A percentile compares a stretch with the other conserved stretches of the same genome.
phyloP scores from a whole-genome alignment of 228 moss, liverwort and hornwort genomes.

The Sphagnum fallax region DNA sequence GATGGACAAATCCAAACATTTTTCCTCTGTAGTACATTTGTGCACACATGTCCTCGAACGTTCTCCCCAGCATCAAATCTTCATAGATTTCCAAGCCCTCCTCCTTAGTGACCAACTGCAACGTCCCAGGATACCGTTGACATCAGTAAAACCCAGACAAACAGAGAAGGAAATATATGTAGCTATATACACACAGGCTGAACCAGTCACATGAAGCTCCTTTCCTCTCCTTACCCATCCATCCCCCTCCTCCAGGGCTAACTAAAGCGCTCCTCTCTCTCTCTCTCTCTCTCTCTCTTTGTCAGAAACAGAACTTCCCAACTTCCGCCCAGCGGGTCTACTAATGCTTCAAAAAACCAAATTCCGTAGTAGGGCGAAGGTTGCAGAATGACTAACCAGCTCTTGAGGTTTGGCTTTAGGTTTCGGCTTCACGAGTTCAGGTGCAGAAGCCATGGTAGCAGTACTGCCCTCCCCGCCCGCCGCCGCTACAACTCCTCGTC shows the following conservation, averaged over 20 bases:
- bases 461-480: too few species aligned
- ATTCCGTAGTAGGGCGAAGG: too few species aligned
- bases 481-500: too few species aligned
- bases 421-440: neutral
- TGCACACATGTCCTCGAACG: conserved; percentile 95
- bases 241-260: too few species aligned
- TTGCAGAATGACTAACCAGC: neutral
- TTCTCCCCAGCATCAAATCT: conserved; percentile 74
- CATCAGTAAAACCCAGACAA: neutral
- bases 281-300: neutral
- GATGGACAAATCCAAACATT: conserved; percentile 97
- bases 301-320: neutral
- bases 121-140: neutral
- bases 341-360: too few species aligned
- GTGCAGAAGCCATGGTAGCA: neutral
- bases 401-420: neutral
- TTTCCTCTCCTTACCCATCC: too few species aligned
- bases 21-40: conserved; percentile 98
- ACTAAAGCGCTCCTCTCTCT: neutral
- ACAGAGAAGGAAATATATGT: neutral
- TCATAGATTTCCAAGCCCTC: conserved; percentile 85
- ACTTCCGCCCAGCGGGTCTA: too few species aligned
- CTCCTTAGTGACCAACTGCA: conserved; percentile 65
- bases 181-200: neutral
- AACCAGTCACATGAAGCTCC: too few species aligned